Evolutionary conservation across 2,329 filamentous ascomycete species (phyloP), one percentile per base, ranked within the genome.

Genomic region (Arthroderma sp.): DNA sequence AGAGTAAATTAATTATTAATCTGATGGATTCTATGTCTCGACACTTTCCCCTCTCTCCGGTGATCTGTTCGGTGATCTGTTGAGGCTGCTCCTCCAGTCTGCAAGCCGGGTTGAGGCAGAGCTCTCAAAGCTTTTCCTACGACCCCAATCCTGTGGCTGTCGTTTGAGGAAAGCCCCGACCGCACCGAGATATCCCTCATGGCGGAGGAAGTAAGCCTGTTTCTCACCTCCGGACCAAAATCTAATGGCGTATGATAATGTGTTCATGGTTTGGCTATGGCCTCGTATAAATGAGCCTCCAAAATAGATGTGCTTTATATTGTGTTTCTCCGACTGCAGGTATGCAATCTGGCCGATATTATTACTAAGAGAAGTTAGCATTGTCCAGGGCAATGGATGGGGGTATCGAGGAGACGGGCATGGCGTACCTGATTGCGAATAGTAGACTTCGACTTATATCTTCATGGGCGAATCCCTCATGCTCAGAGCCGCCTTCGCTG

Each of bases 271-370:
- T 67, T 96, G 91, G 10, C 84, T 80, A 63, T 98, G 91, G 36
- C 91, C 91, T 36, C 91, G 81, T 59, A 98, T 96, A 61, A 96
- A 98, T 5, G 84, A 91, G 27, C 91, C 91, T 22, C 91, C 91
- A 64, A 98, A 98, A 69, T 98, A 98, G 49, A 98, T 96, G 58
- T 89, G 80, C 51, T 85, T 83, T 28, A 96, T 72, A 38, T 82
- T 77, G 66, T 98, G 89, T 59, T 94, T 91, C 62, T 95, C 88
- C 4, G 86, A 91, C 61, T 96, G 91, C n/a, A 98, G 72, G 63
- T 91, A 95, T 37, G 91, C 87, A 55, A 98, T 94, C 68, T 98
- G 91, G 10, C 91, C 91, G 51, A 96, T 95, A 66, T 96, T 96
- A 70, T 96, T 96, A 62, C 83, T 89, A 54, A 30, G 4, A 29